Evolutionary conservation across 768 basidiomycete genomes (phyloP).

Genomic region (Suillus variegatus): DNA sequence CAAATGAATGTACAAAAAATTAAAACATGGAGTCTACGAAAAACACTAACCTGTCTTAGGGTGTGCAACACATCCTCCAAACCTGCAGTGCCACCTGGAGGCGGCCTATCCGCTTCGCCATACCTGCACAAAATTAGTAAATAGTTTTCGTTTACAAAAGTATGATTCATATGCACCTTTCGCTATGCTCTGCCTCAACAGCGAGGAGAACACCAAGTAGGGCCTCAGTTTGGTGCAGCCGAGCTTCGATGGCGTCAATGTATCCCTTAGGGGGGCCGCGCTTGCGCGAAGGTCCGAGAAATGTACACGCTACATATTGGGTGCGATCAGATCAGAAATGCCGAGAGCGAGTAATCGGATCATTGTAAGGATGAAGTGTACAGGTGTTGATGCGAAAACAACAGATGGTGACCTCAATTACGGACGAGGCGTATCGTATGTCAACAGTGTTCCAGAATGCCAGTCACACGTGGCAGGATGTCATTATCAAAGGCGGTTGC

Average conservation of each 20-base stretch:
- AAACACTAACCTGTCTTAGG: slow-evolving; percentile 47
- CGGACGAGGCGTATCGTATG: neutral
- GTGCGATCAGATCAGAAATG: neutral
- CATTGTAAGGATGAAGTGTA: neutral
- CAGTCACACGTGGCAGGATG: neutral
- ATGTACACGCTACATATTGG: slow-evolving; percentile 61
- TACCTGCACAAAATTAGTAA: neutral
- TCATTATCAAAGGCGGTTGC: slow-evolving; percentile 1
- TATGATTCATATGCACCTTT: slow-evolving; percentile 35
- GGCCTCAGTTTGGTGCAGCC: slow-evolving; percentile 89
- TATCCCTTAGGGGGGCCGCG: slow-evolving; percentile 93
- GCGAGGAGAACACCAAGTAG: slow-evolving; percentile 80
- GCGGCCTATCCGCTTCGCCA: slow-evolving; percentile 13
- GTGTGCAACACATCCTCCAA: slow-evolving; percentile 44
- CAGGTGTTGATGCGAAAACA: neutral
- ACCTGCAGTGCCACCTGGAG: neutral
- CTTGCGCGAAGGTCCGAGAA: slow-evolving; percentile 76
- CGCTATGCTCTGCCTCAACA: slow-evolving; percentile 29
- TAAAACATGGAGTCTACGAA: neutral
- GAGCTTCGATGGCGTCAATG: slow-evolving; percentile 91
- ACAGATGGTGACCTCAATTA: neutral
- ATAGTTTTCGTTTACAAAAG: no score
- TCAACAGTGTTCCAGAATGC: neutral
- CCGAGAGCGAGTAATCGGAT: neutral
- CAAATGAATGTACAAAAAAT: neutral